Base-by-base conservation (phyloP, 176 grass and related monocot genomes). In the Areca catechu region DNA sequence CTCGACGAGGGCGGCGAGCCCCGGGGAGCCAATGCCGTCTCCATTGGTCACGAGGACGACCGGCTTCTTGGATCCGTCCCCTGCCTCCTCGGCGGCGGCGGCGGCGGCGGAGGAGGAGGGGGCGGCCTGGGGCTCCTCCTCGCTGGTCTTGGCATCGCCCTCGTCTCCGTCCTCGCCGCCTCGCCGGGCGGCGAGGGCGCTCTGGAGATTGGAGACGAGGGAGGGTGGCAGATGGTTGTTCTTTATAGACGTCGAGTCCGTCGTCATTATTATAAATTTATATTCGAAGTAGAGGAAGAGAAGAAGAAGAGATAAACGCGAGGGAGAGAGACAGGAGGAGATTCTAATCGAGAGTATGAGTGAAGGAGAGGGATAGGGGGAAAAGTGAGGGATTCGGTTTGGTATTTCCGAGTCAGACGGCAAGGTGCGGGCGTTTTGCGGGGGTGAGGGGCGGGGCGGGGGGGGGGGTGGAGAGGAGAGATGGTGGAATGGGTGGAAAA, bases 121-220 rank as follows among this genome's bases (percentile, higher is more conserved):
- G 7, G 48, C 14, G 50, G 53, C 56, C 24, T 6, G 20, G 23
- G 51, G 55, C 20, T 61, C 66, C 52, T 76, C 71, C 29, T 65
- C 73, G 0, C 16, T 16, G 12, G 52, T 23, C 55, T 68, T 58
- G 19, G 53, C 59, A 19, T 59, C 22, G 4, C 20, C 21, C 6
- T 57, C 51, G 2, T 17, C 21, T 4, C 49, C 51, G 54, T 52
- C 63, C 6, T 58, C 63, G 16, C 27, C 23, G 5, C 63, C 22
- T 9, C 53, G 54, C 50, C 80, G 63, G 24, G 51, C 60, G 17
- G 50, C 51, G 61, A 77, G 80, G n/a, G 51, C 80, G 24, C 24
- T 75, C 49, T 77, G 67, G 19, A 83, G 80, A 71, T 77, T 67
- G 68, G 80, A 67, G n/a, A 73, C 73, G 57, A 77, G 68, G 34